Conservation (phyloP, 352 stramenopile genomes). For the Phytophthora colocasiae region DNA sequence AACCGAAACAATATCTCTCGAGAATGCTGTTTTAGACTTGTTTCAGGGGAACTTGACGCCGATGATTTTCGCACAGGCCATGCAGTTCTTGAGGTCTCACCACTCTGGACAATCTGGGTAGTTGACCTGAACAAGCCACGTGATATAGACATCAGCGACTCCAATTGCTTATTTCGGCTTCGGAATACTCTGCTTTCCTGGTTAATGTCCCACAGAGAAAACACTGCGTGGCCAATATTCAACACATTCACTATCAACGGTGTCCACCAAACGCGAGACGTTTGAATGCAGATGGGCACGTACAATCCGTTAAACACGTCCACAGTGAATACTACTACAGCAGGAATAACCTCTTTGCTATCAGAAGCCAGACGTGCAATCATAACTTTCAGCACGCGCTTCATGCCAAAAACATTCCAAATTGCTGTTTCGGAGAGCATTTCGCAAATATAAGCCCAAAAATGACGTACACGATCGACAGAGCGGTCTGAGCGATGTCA, state of each 20-base stretch:
- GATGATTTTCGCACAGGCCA: neutral
- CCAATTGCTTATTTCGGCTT: no score
- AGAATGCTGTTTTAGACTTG: neutral
- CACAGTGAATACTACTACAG: slow-evolving; percentile 20
- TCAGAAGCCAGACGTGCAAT: slow-evolving; percentile 3
- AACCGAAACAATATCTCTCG: neutral
- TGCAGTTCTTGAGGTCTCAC: no score
- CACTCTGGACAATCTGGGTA: neutral
- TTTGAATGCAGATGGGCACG: slow-evolving; percentile 15
- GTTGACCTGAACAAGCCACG: no score
- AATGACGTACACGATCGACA: slow-evolving; percentile 9
- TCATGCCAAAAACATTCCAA: slow-evolving; percentile 21
- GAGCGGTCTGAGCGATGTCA: neutral
- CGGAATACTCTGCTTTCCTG: no score
- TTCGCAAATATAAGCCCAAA: slow-evolving; percentile 12
- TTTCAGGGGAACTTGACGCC: neutral
- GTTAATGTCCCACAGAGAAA: neutral
- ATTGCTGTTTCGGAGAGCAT: neutral
- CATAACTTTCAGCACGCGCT: slow-evolving; percentile 8
- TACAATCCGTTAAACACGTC: slow-evolving; percentile 20
- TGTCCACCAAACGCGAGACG: slow-evolving; percentile 1
- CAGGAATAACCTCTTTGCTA: slow-evolving; percentile 9
- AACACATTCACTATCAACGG: slow-evolving; percentile 4
- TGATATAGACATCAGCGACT: no score
- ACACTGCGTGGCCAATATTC: neutral